Percentiles rank a stretch among this genome's conserved stretches.
Evolutionary conservation across 2,329 filamentous ascomycete genomes (phyloP).

Genomic region (Fusarium sublunatum): DNA sequence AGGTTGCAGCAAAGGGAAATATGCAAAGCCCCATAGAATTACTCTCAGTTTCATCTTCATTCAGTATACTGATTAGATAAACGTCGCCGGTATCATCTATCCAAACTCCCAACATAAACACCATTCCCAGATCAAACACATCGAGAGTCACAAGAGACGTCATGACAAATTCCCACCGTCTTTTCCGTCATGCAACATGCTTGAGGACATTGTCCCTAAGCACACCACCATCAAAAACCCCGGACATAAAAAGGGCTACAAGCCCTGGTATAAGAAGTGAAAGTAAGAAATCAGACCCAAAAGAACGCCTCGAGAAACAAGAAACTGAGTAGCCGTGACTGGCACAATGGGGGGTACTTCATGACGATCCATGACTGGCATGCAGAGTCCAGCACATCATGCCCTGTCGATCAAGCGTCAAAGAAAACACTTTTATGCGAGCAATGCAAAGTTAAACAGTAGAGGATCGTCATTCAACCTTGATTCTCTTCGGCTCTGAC

Average conservation of each 20-base stretch:
- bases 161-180: conserved; percentile 20
- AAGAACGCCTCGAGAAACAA: conserved; percentile 29
- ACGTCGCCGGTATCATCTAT: conserved; percentile 46
- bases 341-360: conserved; percentile 4
- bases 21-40: no score
- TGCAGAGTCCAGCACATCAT: conserved; percentile 36
- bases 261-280: conserved; percentile 34
- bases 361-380: conserved; percentile 26
- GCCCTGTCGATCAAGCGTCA: conserved; percentile 18
- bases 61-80: conserved; percentile 33
- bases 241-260: conserved; percentile 5
- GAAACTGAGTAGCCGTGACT: conserved; percentile 6
- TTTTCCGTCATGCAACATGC: conserved; percentile 13
- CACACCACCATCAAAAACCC: conserved; percentile 15
- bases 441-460: background rate
- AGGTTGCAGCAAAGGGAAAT: no score
- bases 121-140: conserved; percentile 15
- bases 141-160: conserved; percentile 8
- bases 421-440: conserved; percentile 25
- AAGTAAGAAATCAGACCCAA: conserved; percentile 14
- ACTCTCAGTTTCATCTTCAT: conserved; percentile 17
- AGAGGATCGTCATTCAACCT: conserved; percentile 56
- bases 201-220: conserved; percentile 5
- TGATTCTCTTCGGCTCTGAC: conserved; percentile 65
- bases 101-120: conserved; percentile 33